Evolutionary conservation across 2,329 filamentous ascomycete species (phyloP).

Genomic region (Bipolaris zeicola): DNA sequence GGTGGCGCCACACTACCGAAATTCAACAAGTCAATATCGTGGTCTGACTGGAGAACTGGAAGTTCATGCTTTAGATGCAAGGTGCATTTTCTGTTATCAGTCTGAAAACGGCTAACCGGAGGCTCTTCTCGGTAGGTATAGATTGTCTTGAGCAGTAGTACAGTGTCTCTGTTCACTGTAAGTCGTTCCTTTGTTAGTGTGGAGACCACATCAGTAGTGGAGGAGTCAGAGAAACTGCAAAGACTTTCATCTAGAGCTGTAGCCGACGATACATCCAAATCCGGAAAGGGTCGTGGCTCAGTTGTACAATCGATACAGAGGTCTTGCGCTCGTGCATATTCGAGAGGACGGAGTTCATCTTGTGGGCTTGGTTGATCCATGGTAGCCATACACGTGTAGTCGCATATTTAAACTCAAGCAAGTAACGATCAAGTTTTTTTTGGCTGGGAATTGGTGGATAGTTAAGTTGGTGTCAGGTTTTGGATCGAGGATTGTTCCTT

Average conservation of each 20-base stretch:
- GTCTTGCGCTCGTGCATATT: slow-evolving; percentile 56
- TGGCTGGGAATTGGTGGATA: neutral
- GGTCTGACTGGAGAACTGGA: slow-evolving; percentile 54
- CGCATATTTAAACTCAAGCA: neutral
- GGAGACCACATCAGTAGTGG: slow-evolving; percentile 15
- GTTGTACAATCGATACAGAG: slow-evolving; percentile 49
- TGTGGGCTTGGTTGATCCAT: slow-evolving; percentile 22
- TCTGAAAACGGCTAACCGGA: neutral
- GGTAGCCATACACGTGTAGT: neutral
- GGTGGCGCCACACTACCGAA: slow-evolving; percentile 41
- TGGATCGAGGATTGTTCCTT: slow-evolving; percentile 8
- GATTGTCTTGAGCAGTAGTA: slow-evolving; percentile 33
- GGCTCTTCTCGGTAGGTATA: slow-evolving; percentile 10
- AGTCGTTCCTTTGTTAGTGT: slow-evolving; percentile 37
- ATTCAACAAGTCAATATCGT: slow-evolving; percentile 52
- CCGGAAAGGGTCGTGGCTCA: slow-evolving; percentile 28
- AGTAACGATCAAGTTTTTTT: too few species aligned
- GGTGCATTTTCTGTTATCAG: slow-evolving; percentile 24
- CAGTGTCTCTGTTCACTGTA: slow-evolving; percentile 36
- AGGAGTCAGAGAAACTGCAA: slow-evolving; percentile 22
- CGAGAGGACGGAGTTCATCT: slow-evolving; percentile 48
- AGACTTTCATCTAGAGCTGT: slow-evolving; percentile 25
- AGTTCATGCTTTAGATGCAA: slow-evolving; percentile 51
- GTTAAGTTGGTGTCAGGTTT: neutral
- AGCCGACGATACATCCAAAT: slow-evolving; percentile 15